Conservation (phyloP, 352 stramenopile genomes). For the Pythium biforme region DNA sequence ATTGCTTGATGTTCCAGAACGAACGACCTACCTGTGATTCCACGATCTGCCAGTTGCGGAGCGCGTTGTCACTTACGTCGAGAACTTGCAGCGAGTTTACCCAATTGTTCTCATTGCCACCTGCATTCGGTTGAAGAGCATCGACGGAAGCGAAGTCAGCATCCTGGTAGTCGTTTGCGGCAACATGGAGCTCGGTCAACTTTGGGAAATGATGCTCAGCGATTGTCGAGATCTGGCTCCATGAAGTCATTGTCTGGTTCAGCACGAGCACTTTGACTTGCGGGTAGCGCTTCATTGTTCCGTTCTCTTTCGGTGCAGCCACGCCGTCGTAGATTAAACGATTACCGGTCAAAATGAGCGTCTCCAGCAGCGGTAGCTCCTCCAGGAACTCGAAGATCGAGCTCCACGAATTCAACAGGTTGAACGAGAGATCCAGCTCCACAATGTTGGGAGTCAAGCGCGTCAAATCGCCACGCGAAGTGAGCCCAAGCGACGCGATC, state of each 20-base stretch:
- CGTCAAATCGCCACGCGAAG: constrained; percentile 27
- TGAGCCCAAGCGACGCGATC: constrained; percentile 40
- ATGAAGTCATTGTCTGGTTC: constrained; percentile 57
- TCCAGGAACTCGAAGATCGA: constrained; percentile 42
- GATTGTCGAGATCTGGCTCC: constrained; percentile 36
- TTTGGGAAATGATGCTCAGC: constrained; percentile 53
- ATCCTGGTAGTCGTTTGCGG: constrained; percentile 54
- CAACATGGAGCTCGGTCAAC: constrained; percentile 56
- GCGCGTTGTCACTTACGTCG: constrained; percentile 62
- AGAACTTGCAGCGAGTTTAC: constrained; percentile 39
- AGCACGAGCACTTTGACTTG: constrained; percentile 66
- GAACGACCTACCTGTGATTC: constrained; percentile 32
- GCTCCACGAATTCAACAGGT: constrained; percentile 64
- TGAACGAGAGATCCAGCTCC: constrained; percentile 75
- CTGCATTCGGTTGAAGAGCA: neutral
- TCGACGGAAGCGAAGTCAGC: constrained; percentile 30
- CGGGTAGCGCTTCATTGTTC: constrained; percentile 8
- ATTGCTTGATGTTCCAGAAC: constrained; percentile 52
- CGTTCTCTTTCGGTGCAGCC: neutral
- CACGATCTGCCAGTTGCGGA: constrained; percentile 52
- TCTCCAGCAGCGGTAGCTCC: constrained; percentile 64
- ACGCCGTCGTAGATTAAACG: constrained; percentile 32
- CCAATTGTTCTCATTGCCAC: neutral
- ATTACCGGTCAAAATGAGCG: constrained; percentile 74
- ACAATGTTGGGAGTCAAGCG: constrained; percentile 51